A percentile compares a stretch with the other conserved stretches of the same genome.
Evolutionary conservation across 192 early-diverging fungal genomes (phyloP).

Genomic region (Allomyces javanicus): DNA sequence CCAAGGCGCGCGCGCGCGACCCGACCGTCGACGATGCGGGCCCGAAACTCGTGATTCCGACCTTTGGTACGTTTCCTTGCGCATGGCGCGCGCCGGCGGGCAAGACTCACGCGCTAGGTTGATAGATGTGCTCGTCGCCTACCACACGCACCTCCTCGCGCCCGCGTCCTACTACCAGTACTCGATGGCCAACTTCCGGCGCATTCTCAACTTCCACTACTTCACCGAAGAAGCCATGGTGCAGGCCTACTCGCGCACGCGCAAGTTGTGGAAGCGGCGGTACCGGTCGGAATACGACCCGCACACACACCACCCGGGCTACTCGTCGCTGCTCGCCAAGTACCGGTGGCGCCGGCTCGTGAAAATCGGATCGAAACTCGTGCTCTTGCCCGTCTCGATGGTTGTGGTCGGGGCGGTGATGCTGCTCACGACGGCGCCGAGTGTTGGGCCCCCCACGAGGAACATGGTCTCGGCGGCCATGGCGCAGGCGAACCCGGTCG

Average conservation of each 20-base stretch:
- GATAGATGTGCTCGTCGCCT: not conserved
- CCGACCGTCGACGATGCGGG: not conserved
- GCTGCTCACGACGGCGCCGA: not conserved
- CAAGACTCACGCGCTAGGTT: too few species aligned
- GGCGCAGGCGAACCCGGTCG: too few species aligned
- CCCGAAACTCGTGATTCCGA: not conserved
- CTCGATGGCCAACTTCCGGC: not conserved
- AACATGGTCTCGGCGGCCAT: too few species aligned
- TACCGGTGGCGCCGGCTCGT: not conserved
- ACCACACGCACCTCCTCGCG: not conserved
- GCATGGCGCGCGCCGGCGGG: too few species aligned
- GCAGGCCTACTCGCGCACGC: not conserved
- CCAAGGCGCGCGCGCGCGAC: not conserved
- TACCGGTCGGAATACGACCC: not conserved
- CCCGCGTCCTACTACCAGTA: not conserved
- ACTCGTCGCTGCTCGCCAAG: not conserved
- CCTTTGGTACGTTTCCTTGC: not conserved
- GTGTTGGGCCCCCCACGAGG: too few species aligned
- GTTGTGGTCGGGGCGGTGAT: not conserved
- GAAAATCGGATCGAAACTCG: slow-evolving; percentile 1
- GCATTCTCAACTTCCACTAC: not conserved
- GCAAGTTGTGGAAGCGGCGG: not conserved
- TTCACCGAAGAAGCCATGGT: not conserved
- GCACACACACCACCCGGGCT: not conserved
- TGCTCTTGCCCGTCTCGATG: not conserved